These are phyloP conservation scores for Withania somnifera DNA, from an alignment of 305 asterid species.

Conservation along the genomic window DNA sequence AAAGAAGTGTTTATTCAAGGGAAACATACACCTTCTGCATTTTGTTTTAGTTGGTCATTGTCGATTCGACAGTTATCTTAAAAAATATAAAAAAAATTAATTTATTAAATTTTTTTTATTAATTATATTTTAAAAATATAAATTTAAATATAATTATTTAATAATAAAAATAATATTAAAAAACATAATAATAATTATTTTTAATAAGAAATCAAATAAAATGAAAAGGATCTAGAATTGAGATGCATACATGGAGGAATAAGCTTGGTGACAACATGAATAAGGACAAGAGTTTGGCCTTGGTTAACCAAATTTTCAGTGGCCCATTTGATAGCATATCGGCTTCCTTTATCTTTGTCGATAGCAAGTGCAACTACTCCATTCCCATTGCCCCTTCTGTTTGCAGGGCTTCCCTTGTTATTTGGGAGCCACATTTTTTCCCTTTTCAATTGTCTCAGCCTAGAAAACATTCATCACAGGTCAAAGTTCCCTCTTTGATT, in stretches of 20 bases:
- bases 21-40: not conserved
- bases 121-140: no score
- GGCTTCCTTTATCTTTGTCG: constrained; percentile 8
- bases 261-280: constrained; percentile 44
- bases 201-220: no score
- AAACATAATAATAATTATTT: no score
- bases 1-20: not conserved
- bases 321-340: constrained; percentile 8
- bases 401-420: constrained; percentile 15
- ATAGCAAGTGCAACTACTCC: constrained; percentile 49
- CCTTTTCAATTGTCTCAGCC: not conserved
- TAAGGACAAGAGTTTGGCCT: constrained; percentile 55
- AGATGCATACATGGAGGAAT: constrained; percentile 19
- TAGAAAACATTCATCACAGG: not conserved
- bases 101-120: no score
- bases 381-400: constrained; percentile 21
- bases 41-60: no score
- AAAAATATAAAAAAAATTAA: no score
- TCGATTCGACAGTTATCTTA: no score
- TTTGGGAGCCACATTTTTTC: constrained; percentile 47
- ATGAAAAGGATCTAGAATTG: not conserved
- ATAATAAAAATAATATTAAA: no score
- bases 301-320: not conserved
- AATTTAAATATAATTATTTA: no score
- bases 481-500: not conserved